Percentiles rank a stretch among this genome's conserved stretches.
Conservation (phyloP, 176 grass and related monocot species). For the Oryza australiensis region DNA sequence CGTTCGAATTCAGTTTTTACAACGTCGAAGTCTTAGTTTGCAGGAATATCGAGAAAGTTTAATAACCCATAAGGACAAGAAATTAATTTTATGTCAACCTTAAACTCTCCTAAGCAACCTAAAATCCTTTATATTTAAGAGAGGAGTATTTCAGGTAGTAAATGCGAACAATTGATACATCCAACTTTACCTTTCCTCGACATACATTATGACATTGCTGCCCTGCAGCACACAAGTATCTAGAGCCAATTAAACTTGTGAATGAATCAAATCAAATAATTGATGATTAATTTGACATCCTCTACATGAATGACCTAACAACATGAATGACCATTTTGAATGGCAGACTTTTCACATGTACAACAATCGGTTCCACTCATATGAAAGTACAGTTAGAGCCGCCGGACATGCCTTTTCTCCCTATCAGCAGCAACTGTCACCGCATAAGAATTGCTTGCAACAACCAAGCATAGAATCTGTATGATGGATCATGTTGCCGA, state of each 20-base stretch:
- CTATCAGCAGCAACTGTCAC: background rate
- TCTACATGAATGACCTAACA: slow-evolving; percentile 30
- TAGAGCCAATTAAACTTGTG: slow-evolving; percentile 1
- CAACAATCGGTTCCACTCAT: slow-evolving; percentile 28
- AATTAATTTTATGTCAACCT: no score
- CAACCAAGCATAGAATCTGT: slow-evolving; percentile 26
- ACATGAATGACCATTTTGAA: slow-evolving; percentile 21
- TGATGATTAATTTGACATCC: slow-evolving; percentile 18
- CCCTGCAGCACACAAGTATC: background rate
- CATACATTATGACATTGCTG: background rate
- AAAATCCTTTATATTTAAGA: no score
- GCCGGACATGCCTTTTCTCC: background rate
- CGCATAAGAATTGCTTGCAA: background rate
- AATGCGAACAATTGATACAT: background rate
- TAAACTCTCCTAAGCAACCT: no score
- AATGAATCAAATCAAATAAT: slow-evolving; percentile 44
- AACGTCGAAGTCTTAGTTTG: no score
- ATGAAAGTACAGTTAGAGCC: slow-evolving; percentile 16
- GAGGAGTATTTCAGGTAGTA: background rate
- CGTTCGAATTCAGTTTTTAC: no score
- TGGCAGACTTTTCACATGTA: background rate
- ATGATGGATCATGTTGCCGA: slow-evolving; percentile 40
- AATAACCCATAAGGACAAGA: no score
- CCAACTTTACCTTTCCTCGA: background rate
- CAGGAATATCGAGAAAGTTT: no score